Conservation (phyloP, 1,284 basidiomycete genomes). For the Trametes versicolor region DNA sequence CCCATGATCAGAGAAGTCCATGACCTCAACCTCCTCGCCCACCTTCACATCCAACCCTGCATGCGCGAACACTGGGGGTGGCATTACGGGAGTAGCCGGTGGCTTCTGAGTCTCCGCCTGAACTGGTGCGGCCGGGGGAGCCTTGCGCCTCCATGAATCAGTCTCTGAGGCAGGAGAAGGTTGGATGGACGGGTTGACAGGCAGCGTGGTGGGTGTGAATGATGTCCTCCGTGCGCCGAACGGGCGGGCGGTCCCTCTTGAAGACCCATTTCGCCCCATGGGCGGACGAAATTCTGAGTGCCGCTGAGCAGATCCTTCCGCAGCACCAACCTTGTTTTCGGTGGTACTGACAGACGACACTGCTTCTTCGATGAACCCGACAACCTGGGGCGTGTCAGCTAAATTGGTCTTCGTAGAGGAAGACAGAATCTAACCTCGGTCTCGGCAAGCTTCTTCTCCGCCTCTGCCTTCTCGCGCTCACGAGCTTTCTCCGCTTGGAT, state of each 20-base stretch:
- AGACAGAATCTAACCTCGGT: conserved; percentile 36
- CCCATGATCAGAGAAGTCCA: conserved; percentile 81
- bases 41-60: conserved; percentile 57
- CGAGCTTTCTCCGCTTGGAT: conserved; percentile 57
- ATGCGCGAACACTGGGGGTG: conserved; percentile 52
- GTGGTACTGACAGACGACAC: conserved; percentile 33
- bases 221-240: conserved; percentile 42
- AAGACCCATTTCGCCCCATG: conserved; percentile 47
- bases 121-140: conserved; percentile 43
- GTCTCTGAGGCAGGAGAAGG: conserved; percentile 50
- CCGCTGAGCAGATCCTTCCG: conserved; percentile 22
- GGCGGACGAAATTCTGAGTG: conserved; percentile 20
- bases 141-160: conserved; percentile 73
- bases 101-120: conserved; percentile 21
- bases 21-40: conserved; percentile 73
- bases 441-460: conserved; percentile 32
- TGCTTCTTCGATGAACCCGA: conserved; percentile 58
- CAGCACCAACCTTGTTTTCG: conserved; percentile 17
- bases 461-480: conserved; percentile 30
- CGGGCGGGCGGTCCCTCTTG: conserved; percentile 39
- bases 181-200: conserved; percentile 14
- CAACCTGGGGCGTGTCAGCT: conserved; percentile 43
- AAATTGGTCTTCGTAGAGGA: background rate
- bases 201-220: conserved; percentile 34
- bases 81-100: conserved; percentile 30